Evolutionary conservation across 1,284 basidiomycete species (phyloP).

Genomic region (Blastosporella zonata): DNA sequence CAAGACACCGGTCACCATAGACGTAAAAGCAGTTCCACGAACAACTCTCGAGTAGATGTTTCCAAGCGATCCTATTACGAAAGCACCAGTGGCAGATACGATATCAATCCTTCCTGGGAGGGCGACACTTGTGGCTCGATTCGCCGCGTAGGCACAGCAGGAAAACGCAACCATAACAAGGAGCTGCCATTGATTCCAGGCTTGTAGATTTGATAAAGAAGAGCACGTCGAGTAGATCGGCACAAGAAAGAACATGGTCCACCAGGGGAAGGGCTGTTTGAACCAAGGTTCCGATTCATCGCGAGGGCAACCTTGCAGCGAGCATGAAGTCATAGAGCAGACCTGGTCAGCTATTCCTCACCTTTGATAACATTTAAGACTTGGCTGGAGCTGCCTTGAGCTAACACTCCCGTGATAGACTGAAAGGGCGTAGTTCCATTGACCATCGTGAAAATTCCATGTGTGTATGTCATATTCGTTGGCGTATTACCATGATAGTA

Average conservation of each 20-base stretch:
- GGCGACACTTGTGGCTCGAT: slow-evolving; percentile 50
- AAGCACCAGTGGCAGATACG: slow-evolving; percentile 76
- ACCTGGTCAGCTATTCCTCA: slow-evolving; percentile 12
- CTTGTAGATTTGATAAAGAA: slow-evolving; percentile 78
- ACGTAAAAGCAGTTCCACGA: slow-evolving; percentile 81
- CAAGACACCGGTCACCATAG: slow-evolving; percentile 85
- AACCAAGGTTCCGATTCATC: slow-evolving; percentile 75
- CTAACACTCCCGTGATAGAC: slow-evolving; percentile 58
- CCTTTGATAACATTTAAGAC: slow-evolving; percentile 50
- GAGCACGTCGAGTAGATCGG: slow-evolving; percentile 77
- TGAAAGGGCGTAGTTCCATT: slow-evolving; percentile 50
- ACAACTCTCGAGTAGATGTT: slow-evolving; percentile 78
- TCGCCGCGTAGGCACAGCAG: slow-evolving; percentile 72
- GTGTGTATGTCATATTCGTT: slow-evolving; percentile 44
- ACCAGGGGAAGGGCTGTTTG: slow-evolving; percentile 72
- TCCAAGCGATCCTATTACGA: slow-evolving; percentile 78
- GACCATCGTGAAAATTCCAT: slow-evolving; percentile 60
- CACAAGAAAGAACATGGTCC: slow-evolving; percentile 74
- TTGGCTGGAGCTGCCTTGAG: slow-evolving; percentile 49
- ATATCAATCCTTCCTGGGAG: slow-evolving; percentile 53
- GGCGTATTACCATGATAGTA: slow-evolving; percentile 44
- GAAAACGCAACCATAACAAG: slow-evolving; percentile 79
- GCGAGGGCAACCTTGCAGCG: slow-evolving; percentile 64
- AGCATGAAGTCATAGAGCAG: neutral
- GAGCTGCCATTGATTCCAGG: slow-evolving; percentile 61